Percentiles rank a stretch among this genome's conserved stretches.
Conservation (phyloP, 169 alveolate genomes). For the Plasmodium malariae region DNA sequence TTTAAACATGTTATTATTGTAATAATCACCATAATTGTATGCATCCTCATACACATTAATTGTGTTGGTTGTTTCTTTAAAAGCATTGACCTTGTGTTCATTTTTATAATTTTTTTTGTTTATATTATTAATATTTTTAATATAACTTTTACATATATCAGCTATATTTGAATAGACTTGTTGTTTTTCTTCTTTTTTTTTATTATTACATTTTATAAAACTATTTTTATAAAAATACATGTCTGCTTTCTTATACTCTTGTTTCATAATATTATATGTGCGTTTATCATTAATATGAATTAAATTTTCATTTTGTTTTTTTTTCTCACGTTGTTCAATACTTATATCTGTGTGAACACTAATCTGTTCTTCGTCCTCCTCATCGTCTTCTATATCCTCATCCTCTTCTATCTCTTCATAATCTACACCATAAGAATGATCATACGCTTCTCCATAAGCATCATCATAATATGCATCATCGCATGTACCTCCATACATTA, state of each 20-base stretch:
- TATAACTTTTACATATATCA: constrained; percentile 59
- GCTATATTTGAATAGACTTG: constrained; percentile 40
- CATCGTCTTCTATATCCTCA: background rate
- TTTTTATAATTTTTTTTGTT: constrained; percentile 1
- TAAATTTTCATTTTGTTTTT: background rate
- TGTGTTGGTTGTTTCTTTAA: background rate
- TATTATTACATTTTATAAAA: background rate
- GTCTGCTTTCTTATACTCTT: background rate
- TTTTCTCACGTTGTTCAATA: background rate
- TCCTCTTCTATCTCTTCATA: background rate
- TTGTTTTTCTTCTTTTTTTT: constrained; percentile 2
- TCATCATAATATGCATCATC: background rate
- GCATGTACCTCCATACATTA: background rate
- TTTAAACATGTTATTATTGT: background rate
- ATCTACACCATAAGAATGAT: background rate
- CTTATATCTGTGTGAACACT: no score
- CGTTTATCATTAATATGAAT: background rate
- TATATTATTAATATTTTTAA: constrained; percentile 30
- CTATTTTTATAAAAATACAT: background rate
- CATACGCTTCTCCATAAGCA: background rate
- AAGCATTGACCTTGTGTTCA: background rate
- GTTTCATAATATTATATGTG: background rate
- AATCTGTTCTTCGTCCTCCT: background rate
- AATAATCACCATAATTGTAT: constrained; percentile 2
- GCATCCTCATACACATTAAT: background rate